Percentiles rank a stretch among this genome's conserved stretches.
Evolutionary conservation across 78 protist species (phyloP).

Genomic region (Mantamonas sphyraenae): DNA sequence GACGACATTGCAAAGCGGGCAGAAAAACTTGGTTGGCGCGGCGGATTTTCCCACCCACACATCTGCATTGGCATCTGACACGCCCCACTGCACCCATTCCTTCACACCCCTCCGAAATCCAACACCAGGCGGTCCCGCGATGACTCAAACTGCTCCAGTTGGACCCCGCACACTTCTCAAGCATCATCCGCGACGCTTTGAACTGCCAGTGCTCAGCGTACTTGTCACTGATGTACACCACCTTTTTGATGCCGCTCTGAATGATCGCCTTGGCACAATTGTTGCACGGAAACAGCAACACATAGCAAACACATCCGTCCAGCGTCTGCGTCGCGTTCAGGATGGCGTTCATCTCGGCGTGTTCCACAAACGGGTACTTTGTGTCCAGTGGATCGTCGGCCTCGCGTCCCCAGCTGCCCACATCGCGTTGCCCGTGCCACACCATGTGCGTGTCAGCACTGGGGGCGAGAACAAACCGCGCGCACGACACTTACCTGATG

Average conservation of each 20-base stretch:
- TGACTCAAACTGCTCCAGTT: background rate
- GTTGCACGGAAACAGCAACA: conserved; percentile 61
- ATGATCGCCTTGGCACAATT: conserved; percentile 69
- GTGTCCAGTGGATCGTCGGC: conserved; percentile 42
- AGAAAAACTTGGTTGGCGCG: too few species aligned
- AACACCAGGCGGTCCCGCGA: conserved; percentile 5
- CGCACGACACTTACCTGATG: too few species aligned
- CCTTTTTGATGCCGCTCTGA: conserved; percentile 46
- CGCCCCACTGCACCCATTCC: too few species aligned
- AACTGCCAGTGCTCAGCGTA: conserved; percentile 26
- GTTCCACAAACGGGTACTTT: conserved; percentile 63
- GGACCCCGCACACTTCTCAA: too few species aligned
- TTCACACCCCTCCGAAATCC: too few species aligned
- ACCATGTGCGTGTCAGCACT: too few species aligned
- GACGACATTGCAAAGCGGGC: too few species aligned
- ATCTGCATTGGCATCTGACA: too few species aligned
- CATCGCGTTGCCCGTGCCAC: background rate
- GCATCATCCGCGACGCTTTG: conserved; percentile 41
- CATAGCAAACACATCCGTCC: conserved; percentile 31
- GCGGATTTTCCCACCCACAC: too few species aligned
- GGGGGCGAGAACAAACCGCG: too few species aligned
- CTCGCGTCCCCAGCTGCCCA: conserved; percentile 14
- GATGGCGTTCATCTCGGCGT: conserved; percentile 70
- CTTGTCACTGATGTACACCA: conserved; percentile 34
- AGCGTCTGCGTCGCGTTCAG: conserved; percentile 42